Evolutionary conservation across 2,329 filamentous ascomycete genomes (phyloP).

Genomic region (Aspergillus thermomutatus): DNA sequence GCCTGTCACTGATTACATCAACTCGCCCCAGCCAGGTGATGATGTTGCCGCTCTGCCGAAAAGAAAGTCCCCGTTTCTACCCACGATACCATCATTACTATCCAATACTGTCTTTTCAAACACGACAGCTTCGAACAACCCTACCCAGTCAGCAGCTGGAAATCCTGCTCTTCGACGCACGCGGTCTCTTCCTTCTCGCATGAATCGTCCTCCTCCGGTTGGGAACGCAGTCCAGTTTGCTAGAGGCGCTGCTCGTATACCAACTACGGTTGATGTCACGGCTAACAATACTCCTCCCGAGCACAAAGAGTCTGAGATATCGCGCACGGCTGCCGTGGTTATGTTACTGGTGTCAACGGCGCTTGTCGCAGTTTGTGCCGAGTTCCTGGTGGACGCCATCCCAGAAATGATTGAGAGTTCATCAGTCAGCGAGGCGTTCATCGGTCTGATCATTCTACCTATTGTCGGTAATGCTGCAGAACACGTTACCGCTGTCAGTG

Average conservation of each 20-base stretch:
- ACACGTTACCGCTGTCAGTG: slow-evolving; percentile 75
- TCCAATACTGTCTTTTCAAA: slow-evolving; percentile 35
- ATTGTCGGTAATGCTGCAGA: slow-evolving; percentile 83
- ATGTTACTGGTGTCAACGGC: slow-evolving; percentile 54
- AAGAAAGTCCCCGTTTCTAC: slow-evolving; percentile 28
- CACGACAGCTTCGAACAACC: slow-evolving; percentile 12
- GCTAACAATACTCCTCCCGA: slow-evolving; percentile 10
- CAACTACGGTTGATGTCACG: slow-evolving; percentile 12
- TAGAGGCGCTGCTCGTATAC: slow-evolving; percentile 28
- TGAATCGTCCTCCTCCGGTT: slow-evolving; percentile 23
- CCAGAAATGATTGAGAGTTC: slow-evolving; percentile 61
- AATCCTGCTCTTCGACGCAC: slow-evolving; percentile 25
- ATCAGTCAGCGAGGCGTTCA: slow-evolving; percentile 67
- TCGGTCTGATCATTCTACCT: slow-evolving; percentile 74
- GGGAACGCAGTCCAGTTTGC: slow-evolving; percentile 35
- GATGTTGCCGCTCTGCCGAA: slow-evolving; percentile 17
- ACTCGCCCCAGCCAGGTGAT: slow-evolving; percentile 1
- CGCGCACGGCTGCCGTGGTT: slow-evolving; percentile 55
- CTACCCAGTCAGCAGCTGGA: slow-evolving; percentile 9
- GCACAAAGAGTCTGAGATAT: slow-evolving; percentile 42
- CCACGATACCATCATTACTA: slow-evolving; percentile 27
- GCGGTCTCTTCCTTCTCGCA: slow-evolving; percentile 29
- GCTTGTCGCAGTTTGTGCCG: slow-evolving; percentile 60
- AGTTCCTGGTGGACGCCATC: slow-evolving; percentile 74
- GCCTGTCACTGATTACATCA: not conserved